Percentiles rank a stretch among this genome's conserved stretches.
phyloP scores from a whole-genome alignment of 2,329 filamentous ascomycete genomes.

The Stachybotrys chartarum region DNA sequence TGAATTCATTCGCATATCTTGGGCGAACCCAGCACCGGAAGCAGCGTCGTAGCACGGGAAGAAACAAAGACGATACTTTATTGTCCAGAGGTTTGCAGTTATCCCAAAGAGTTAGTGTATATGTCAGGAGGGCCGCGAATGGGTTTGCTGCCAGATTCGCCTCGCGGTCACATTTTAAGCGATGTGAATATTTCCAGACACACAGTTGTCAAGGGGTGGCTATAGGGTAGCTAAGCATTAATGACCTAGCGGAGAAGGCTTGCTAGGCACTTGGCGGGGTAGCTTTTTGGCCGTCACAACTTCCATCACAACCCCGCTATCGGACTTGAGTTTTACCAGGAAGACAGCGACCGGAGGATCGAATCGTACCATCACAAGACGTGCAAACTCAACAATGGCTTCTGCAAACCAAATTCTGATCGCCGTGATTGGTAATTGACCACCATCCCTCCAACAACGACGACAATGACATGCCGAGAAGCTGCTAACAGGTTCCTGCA shows the following conservation, averaged over 20 bases:
- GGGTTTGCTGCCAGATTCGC: no score
- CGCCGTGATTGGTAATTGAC: constrained; percentile 41
- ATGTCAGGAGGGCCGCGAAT: background rate
- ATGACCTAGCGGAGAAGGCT: background rate
- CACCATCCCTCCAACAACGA: background rate
- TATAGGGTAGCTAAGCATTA: background rate
- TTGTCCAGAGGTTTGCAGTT: no score
- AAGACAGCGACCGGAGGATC: no score
- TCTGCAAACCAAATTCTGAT: constrained; percentile 41
- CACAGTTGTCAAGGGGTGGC: no score
- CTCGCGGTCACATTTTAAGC: no score
- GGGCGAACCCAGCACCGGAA: no score
- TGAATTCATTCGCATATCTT: no score
- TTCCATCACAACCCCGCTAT: constrained; percentile 22
- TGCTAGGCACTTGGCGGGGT: background rate
- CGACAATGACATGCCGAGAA: background rate
- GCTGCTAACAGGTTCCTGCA: constrained; percentile 27
- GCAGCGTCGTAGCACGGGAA: no score
- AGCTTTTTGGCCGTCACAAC: background rate
- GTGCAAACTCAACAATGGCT: constrained; percentile 27
- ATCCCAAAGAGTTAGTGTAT: background rate
- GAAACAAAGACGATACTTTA: no score
- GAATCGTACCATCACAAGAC: constrained; percentile 1
- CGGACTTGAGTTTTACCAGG: constrained; percentile 15
- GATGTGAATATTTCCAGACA: no score